These are phyloP conservation scores for Diaporthe ampelina DNA, from an alignment of 2,329 filamentous ascomycete species.

Conservation along the genomic window DNA sequence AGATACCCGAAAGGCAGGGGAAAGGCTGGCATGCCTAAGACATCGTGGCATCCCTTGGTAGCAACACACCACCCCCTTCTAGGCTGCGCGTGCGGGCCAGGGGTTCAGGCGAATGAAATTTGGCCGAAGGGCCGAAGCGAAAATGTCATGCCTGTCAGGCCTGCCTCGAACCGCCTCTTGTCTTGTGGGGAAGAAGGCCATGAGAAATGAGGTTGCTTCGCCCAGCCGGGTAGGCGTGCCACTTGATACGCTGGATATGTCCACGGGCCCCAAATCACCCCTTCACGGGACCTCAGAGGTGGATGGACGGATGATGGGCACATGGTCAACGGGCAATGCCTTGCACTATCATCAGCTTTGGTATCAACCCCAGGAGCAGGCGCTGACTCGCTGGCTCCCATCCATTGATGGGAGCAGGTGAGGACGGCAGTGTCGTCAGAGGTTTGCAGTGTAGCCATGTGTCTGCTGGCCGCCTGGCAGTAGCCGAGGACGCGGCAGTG, in stretches of 20 bases:
- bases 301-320: conserved; percentile 26
- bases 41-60: conserved; percentile 37
- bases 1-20: conserved; percentile 34
- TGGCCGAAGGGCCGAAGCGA: conserved; percentile 26
- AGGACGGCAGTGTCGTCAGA: not conserved
- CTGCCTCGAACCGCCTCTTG: conserved; percentile 13
- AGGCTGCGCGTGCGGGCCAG: conserved; percentile 28
- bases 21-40: conserved; percentile 30
- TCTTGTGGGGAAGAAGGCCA: conserved; percentile 19
- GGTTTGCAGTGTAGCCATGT: conserved; percentile 6
- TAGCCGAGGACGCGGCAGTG: conserved; percentile 7
- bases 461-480: conserved; percentile 14
- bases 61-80: conserved; percentile 32
- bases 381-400: conserved; percentile 28
- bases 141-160: conserved; percentile 21
- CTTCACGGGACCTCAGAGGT: conserved; percentile 29
- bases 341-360: conserved; percentile 19
- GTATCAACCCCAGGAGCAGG: not conserved
- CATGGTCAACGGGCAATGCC: conserved; percentile 24
- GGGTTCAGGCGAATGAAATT: conserved; percentile 20
- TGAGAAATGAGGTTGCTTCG: conserved; percentile 18
- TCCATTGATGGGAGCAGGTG: conserved; percentile 4
- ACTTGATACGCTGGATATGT: conserved; percentile 34
- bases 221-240: conserved; percentile 5
- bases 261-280: conserved; percentile 9